Evolutionary conservation across 768 basidiomycete genomes (phyloP).

Genomic region (Xerocomus potaroensis): DNA sequence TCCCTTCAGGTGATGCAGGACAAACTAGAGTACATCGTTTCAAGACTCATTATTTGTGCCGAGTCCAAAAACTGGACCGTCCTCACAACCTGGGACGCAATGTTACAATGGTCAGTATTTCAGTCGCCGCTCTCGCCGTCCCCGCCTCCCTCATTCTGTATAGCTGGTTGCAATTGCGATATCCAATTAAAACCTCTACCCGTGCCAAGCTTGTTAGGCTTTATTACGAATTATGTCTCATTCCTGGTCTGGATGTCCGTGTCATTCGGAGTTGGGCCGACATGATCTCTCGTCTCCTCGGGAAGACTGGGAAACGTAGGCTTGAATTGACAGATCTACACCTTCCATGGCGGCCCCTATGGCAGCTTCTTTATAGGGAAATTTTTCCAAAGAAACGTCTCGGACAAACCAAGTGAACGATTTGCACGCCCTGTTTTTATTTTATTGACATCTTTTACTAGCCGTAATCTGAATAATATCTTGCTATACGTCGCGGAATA

Average conservation of each 20-base stretch:
- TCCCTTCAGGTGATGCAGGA: conserved; percentile 65
- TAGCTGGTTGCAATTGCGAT: conserved; percentile 80
- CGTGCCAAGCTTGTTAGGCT: conserved; percentile 68
- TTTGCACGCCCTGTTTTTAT: neutral
- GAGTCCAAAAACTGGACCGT: conserved; percentile 71
- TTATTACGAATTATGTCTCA: conserved; percentile 74
- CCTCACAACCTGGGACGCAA: conserved; percentile 73
- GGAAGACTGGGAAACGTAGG: conserved; percentile 65
- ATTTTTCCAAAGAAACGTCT: conserved; percentile 67
- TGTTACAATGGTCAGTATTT: conserved; percentile 68
- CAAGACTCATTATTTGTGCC: conserved; percentile 66
- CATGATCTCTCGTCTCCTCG: conserved; percentile 68
- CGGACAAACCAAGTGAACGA: conserved; percentile 54
- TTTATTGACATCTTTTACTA: conserved; percentile 19
- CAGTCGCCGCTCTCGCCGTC: neutral
- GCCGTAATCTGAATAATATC: conserved; percentile 67
- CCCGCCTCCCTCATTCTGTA: conserved; percentile 5
- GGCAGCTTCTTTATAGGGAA: conserved; percentile 69
- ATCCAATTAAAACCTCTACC: conserved; percentile 65
- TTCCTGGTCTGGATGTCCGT: conserved; percentile 73
- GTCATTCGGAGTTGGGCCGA: conserved; percentile 73
- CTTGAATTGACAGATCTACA: conserved; percentile 63
- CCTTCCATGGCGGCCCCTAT: conserved; percentile 74
- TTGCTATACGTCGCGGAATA: conserved; percentile 70
- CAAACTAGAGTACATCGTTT: conserved; percentile 64